phyloP scores from a whole-genome alignment of 495 filamentous ascomycete genomes.

The Lasiosphaeria ovina region DNA sequence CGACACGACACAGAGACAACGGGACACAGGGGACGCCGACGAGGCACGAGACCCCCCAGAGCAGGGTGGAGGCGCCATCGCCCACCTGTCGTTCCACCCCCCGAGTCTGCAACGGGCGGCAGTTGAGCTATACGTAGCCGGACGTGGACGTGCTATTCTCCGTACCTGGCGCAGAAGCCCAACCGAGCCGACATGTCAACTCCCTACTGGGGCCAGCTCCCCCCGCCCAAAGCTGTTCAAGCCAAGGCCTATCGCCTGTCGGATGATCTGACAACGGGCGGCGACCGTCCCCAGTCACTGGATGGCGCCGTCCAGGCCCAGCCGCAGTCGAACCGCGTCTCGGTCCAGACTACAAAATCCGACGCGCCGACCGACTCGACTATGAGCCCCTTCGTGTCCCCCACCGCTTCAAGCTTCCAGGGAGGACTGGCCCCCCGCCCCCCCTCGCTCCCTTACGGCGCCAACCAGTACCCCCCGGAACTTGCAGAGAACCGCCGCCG shows the following conservation, averaged over 20 bases:
- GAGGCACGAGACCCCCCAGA: no score
- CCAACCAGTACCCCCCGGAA: conserved; percentile 46
- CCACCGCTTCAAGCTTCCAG: conserved; percentile 46
- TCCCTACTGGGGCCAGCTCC: conserved; percentile 45
- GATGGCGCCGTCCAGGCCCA: conserved; percentile 35
- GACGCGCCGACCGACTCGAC: conserved; percentile 50
- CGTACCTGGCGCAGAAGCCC: conserved; percentile 18
- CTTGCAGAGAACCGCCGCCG: conserved; percentile 35
- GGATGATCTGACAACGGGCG: conserved; percentile 34
- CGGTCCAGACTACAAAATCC: conserved; percentile 45
- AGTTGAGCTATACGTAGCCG: no score
- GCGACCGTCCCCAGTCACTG: conserved; percentile 41
- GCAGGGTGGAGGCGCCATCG: no score
- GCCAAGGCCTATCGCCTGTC: conserved; percentile 43
- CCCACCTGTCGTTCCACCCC: no score
- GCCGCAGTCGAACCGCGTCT: conserved; percentile 39
- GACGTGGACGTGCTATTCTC: background rate
- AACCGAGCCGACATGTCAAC: conserved; percentile 38
- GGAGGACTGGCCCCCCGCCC: conserved; percentile 49
- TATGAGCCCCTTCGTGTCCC: conserved; percentile 50
- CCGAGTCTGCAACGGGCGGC: background rate
- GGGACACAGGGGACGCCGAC: no score
- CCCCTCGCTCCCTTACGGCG: conserved; percentile 46
- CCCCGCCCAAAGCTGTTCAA: conserved; percentile 34
- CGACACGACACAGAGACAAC: no score